Evolutionary conservation across 2,329 filamentous ascomycete genomes (phyloP).

Genomic region (Triangularia verruculosa): DNA sequence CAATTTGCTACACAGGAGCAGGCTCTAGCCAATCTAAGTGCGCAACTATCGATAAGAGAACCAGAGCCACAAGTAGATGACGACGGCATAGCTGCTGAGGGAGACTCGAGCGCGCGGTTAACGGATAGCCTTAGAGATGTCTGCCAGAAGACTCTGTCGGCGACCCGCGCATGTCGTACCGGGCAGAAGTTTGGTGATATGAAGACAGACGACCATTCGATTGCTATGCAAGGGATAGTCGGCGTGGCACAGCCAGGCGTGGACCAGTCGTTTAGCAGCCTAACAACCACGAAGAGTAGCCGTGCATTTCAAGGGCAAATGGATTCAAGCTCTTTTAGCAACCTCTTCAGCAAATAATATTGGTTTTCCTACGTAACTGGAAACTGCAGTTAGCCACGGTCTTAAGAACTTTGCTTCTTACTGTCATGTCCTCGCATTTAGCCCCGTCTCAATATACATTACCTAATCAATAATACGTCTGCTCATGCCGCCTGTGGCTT

Average conservation of each 20-base stretch:
- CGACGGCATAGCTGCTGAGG: neutral
- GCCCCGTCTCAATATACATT: neutral
- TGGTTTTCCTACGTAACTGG: constrained; percentile 4
- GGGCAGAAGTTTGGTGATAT: constrained; percentile 19
- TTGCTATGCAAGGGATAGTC: constrained; percentile 19
- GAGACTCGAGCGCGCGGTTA: constrained; percentile 13
- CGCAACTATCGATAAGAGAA: constrained; percentile 11
- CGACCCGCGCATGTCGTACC: constrained; percentile 13
- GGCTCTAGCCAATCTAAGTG: constrained; percentile 14
- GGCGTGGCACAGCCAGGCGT: constrained; percentile 18
- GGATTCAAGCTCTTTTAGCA: constrained; percentile 17
- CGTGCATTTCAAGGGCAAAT: constrained; percentile 22
- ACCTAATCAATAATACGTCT: too few relatives aligned
- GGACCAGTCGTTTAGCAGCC: constrained; percentile 11
- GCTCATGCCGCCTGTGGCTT: too few relatives aligned
- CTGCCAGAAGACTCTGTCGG: constrained; percentile 15
- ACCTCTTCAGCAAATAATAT: constrained; percentile 15
- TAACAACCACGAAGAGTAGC: constrained; percentile 10
- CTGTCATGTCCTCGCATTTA: neutral
- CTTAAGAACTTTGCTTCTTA: constrained; percentile 6
- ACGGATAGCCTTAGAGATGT: constrained; percentile 11
- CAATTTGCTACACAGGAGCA: constrained; percentile 16
- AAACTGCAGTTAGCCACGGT: neutral
- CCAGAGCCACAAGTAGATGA: constrained; percentile 6
- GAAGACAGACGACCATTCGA: constrained; percentile 15